Evolutionary conservation across 768 basidiomycete species (phyloP).

Genomic region (Rossbeevera mucosa): DNA sequence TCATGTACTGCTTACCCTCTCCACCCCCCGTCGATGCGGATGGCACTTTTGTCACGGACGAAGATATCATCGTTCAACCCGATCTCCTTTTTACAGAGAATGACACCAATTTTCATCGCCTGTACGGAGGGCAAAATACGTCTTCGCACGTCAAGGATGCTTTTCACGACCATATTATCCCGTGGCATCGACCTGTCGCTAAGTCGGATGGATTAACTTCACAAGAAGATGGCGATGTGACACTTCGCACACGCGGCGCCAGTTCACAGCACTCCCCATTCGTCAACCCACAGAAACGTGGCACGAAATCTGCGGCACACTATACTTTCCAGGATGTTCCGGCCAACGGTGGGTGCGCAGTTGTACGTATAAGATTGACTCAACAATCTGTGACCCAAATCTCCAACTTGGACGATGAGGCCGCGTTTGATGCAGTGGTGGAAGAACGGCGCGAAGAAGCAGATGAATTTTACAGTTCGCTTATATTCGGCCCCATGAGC

Average conservation of each 20-base stretch:
- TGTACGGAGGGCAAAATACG: slow-evolving; percentile 86
- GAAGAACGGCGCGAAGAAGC: slow-evolving; percentile 91
- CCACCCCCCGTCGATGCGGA: slow-evolving; percentile 83
- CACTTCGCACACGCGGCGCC: not conserved
- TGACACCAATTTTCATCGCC: slow-evolving; percentile 89
- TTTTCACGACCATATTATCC: slow-evolving; percentile 97
- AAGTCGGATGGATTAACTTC: slow-evolving; percentile 29
- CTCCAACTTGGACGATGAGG: slow-evolving; percentile 80
- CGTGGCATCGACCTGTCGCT: slow-evolving; percentile 63
- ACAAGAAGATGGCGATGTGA: not conserved
- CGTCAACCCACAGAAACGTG: slow-evolving; percentile 80
- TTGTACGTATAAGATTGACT: slow-evolving; percentile 91
- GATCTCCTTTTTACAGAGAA: slow-evolving; percentile 94
- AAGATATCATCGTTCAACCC: slow-evolving; percentile 60
- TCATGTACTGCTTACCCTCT: slow-evolving; percentile 86
- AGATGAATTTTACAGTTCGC: slow-evolving; percentile 87
- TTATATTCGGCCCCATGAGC: slow-evolving; percentile 79
- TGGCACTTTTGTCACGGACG: slow-evolving; percentile 60
- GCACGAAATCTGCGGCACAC: slow-evolving; percentile 93
- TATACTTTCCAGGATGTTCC: slow-evolving; percentile 87
- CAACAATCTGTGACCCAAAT: slow-evolving; percentile 71
- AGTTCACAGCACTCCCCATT: slow-evolving; percentile 34
- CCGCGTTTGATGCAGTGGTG: slow-evolving; percentile 79
- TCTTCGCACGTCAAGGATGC: slow-evolving; percentile 90
- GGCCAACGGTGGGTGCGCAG: slow-evolving; percentile 87